Evolutionary conservation across 306 rosid species (phyloP).

Genomic region (Fragaria vesca): DNA sequence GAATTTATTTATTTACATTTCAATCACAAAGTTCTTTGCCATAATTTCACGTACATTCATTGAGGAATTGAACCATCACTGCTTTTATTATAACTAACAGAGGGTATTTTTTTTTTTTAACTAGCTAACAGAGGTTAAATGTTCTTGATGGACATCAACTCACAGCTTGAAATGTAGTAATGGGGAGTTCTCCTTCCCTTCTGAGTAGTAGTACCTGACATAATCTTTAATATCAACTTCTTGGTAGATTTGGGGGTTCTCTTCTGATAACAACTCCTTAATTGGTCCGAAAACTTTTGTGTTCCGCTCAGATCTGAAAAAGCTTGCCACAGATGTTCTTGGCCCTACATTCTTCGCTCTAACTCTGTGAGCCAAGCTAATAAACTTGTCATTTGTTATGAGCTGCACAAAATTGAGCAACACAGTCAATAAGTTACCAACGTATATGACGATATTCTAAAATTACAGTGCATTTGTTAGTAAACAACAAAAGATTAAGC

Average conservation of each 20-base stretch:
- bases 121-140: too few species aligned
- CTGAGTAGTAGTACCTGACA: not conserved
- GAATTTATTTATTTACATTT: too few species aligned
- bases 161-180: constrained; percentile 37
- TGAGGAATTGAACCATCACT: too few species aligned
- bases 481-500: not conserved
- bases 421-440: not conserved
- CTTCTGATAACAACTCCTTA: constrained; percentile 5
- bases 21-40: too few species aligned
- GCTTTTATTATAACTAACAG: too few species aligned
- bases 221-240: not conserved
- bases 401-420: constrained; percentile 13
- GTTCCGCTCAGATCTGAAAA: not conserved
- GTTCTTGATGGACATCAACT: not conserved
- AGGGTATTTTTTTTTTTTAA: too few species aligned
- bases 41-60: too few species aligned
- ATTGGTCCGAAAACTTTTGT: not conserved
- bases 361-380: constrained; percentile 15
- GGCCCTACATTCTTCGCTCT: constrained; percentile 4
- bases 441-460: too few species aligned
- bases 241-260: not conserved
- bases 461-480: too few species aligned
- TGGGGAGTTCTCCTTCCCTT: constrained; percentile 34
- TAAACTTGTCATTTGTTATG: constrained; percentile 28
- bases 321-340: not conserved